Conservation (phyloP, 2,329 filamentous ascomycete genomes). For the Aspergillus viridinutans region DNA sequence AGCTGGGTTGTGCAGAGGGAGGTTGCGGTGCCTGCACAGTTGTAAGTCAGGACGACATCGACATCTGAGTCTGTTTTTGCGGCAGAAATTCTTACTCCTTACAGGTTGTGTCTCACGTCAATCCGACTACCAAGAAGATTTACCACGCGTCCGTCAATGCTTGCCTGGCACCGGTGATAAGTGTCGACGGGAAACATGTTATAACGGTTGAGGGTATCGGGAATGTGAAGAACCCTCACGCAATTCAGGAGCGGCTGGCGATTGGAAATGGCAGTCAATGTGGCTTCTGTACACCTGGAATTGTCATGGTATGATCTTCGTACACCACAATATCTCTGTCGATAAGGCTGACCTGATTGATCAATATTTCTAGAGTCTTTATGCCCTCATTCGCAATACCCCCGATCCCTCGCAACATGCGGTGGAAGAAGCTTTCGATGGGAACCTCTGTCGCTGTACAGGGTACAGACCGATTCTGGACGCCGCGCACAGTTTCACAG, state of each 20-base stretch:
- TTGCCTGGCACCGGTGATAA: constrained; percentile 86
- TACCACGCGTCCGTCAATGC: constrained; percentile 98
- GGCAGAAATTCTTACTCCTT: constrained; percentile 16
- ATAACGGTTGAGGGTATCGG: constrained; percentile 97
- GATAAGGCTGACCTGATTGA: constrained; percentile 3
- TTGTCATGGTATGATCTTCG: constrained; percentile 69
- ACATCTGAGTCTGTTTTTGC: not conserved
- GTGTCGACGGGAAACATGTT: constrained; percentile 95
- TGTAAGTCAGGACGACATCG: constrained; percentile 7
- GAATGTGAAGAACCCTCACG: constrained; percentile 79
- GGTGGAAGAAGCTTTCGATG: constrained; percentile 94
- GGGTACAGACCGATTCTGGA: constrained; percentile 93
- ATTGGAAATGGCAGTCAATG: constrained; percentile 90
- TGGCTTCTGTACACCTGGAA: constrained; percentile 94
- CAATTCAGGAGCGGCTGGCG: constrained; percentile 84
- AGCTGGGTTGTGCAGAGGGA: constrained; percentile 93
- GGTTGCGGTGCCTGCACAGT: constrained; percentile 70
- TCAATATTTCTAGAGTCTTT: constrained; percentile 62
- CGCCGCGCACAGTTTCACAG: constrained; percentile 77
- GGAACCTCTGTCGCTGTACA: constrained; percentile 92
- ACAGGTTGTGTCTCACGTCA: constrained; percentile 80
- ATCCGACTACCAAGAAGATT: constrained; percentile 85
- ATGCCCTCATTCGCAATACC: constrained; percentile 85
- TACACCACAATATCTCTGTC: too few relatives aligned
- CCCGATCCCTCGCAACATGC: constrained; percentile 71